Conservation (phyloP, 1,139 yeast genomes). For the Pichia sp. region DNA sequence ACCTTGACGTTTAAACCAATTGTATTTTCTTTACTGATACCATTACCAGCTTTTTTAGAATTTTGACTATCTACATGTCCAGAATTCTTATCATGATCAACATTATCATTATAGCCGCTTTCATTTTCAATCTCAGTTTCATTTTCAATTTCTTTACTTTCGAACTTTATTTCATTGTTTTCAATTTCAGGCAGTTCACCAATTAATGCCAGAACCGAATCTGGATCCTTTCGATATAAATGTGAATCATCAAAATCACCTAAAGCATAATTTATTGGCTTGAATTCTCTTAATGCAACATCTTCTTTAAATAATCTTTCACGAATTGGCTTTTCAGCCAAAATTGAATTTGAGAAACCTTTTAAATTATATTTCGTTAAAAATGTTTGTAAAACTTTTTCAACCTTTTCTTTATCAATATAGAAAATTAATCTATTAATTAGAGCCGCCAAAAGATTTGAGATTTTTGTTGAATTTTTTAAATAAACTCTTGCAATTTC, state of each 20-base stretch:
- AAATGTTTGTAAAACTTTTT: background rate
- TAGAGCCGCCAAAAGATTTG: conserved; percentile 9
- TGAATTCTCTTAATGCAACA: conserved; percentile 53
- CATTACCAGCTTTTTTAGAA: background rate
- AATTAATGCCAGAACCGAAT: conserved; percentile 26
- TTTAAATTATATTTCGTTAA: background rate
- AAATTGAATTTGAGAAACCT: background rate
- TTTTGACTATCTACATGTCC: background rate
- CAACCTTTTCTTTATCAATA: conserved; percentile 1
- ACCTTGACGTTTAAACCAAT: conserved; percentile 17
- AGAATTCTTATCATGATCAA: background rate
- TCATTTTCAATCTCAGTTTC: background rate
- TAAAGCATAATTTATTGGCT: conserved; percentile 46
- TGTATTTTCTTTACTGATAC: background rate
- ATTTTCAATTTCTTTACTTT: background rate
- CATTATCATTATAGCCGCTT: background rate
- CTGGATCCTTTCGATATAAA: conserved; percentile 26
- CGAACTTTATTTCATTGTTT: background rate
- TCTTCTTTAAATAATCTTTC: conserved; percentile 57
- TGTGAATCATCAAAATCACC: conserved; percentile 54
- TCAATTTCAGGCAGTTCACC: conserved; percentile 31
- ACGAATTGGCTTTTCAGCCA: conserved; percentile 35
- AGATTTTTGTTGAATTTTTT: conserved; percentile 24
- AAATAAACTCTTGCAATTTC: conserved; percentile 36
- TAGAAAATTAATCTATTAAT: conserved; percentile 5